Evolutionary conservation across 352 stramenopile species (phyloP), one percentile per base, ranked within the genome.

Genomic region (Blastocystis hominis): DNA sequence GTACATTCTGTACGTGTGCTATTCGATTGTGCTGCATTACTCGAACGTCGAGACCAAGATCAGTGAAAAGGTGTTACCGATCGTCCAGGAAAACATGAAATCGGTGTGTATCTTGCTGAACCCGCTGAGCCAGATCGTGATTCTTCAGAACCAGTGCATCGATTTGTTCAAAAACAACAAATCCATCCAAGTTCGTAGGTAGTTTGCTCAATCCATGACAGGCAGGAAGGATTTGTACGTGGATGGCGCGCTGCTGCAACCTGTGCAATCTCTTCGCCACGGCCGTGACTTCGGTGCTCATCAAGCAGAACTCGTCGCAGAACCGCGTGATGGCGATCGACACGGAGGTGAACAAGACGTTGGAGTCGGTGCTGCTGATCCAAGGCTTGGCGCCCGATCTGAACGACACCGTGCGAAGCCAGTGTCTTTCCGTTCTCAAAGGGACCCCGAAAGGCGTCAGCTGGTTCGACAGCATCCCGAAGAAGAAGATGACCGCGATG

Each of bases 401-500:
- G 50, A 36, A 44, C 36, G 72, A 84, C 46, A 46, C 72, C 36
- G 72, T 84, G 20, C 72, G 55, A 5, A 30, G 34, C 4, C 36
- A 46, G 72, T 84, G 72, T n/a, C 15, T 84, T 10, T 30, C 17
- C 10, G 5, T 84, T 38, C 56, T 84, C 0, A 24, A 7, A 17
- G 72, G 72, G 24, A 30, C 24, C 24, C 24, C 24, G 24, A 30
- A 30, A 30, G 24, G 24, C 24, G 24, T 30, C 24, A 30, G 24
- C 24, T 84, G 72, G 72, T 84, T 46, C 10, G 24, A 64, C 2
- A 36, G 24, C 20, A 68, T 84, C 24, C 30, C 17, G 9, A 64
- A 63, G 72, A 69, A 34, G 56, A 84, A 84, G 46, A 17, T 84
- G 30, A 84, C 66, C 50, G 68, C 66, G 40, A 15, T 84, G 36